These are phyloP conservation scores for Aspergillus sp. DNA, from an alignment of 2,329 filamentous ascomycete species.

Conservation along the genomic window DNA sequence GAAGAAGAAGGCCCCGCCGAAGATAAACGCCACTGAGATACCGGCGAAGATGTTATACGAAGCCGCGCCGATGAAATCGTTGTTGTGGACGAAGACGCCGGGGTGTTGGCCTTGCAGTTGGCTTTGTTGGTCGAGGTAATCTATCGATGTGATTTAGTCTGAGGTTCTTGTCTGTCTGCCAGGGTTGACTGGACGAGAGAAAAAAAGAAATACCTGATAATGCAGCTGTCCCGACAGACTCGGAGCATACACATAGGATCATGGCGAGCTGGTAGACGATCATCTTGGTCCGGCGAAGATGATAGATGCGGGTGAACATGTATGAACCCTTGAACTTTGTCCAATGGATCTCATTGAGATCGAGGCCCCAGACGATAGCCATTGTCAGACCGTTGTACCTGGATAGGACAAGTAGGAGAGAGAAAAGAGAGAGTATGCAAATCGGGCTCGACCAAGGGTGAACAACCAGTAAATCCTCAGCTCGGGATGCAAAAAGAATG, in stretches of 20 bases:
- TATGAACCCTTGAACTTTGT: slow-evolving; percentile 49
- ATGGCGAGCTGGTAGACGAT: slow-evolving; percentile 53
- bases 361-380: slow-evolving; percentile 50
- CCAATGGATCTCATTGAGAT: slow-evolving; percentile 51
- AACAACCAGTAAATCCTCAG: too few relatives aligned
- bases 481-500: neutral
- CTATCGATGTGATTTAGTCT: slow-evolving; percentile 18
- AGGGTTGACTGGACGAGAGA: neutral
- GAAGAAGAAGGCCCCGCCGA: slow-evolving; percentile 54
- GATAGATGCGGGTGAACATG: slow-evolving; percentile 51
- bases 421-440: neutral
- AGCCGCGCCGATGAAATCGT: slow-evolving; percentile 48
- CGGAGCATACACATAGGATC: slow-evolving; percentile 50
- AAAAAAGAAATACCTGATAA: slow-evolving; percentile 39
- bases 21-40: slow-evolving; percentile 50
- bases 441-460: too few relatives aligned
- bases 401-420: neutral
- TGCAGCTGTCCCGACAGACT: slow-evolving; percentile 49
- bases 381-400: slow-evolving; percentile 14
- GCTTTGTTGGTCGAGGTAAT: slow-evolving; percentile 49
- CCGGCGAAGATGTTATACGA: slow-evolving; percentile 54
- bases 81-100: slow-evolving; percentile 43
- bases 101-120: slow-evolving; percentile 36
- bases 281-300: slow-evolving; percentile 51
- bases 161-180: neutral